Percentiles rank a stretch among this genome's conserved stretches.
These are phyloP conservation scores for Apiospora rasikravindrae DNA, from an alignment of 2,329 filamentous ascomycete species.

Conservation along the genomic window DNA sequence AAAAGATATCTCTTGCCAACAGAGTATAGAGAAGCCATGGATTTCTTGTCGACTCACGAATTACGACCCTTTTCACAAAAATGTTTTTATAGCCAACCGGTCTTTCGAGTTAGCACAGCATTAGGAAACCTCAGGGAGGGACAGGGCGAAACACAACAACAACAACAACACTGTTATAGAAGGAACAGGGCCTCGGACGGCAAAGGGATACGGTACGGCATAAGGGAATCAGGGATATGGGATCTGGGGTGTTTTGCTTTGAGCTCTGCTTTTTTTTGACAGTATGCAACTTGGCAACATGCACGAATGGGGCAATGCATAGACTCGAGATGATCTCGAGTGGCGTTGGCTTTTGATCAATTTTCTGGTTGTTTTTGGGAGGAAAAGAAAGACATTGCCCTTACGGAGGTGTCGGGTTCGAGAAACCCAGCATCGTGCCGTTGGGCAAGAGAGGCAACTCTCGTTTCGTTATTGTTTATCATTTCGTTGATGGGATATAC, in stretches of 20 bases:
- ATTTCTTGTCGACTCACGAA: not conserved
- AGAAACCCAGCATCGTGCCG: not conserved
- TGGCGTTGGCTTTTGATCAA: slow-evolving; percentile 4
- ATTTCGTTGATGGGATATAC: slow-evolving; percentile 20
- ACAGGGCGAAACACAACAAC: slow-evolving; percentile 1
- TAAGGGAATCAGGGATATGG: not conserved
- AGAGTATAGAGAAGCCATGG: not conserved
- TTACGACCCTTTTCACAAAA: slow-evolving; percentile 1
- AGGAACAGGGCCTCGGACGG: not conserved
- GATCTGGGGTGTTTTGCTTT: slow-evolving; percentile 9
- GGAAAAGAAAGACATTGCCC: slow-evolving; percentile 9
- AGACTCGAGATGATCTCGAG: slow-evolving; percentile 3
- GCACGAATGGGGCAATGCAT: slow-evolving; percentile 17
- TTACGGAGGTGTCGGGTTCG: not conserved
- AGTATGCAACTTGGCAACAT: slow-evolving; percentile 3
- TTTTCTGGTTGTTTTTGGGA: not conserved
- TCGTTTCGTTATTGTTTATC: slow-evolving; percentile 13
- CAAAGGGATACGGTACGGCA: slow-evolving; percentile 9
- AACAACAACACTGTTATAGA: slow-evolving; percentile 10
- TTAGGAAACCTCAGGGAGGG: slow-evolving; percentile 4
- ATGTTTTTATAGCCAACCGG: slow-evolving; percentile 5
- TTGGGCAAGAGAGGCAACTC: slow-evolving; percentile 21
- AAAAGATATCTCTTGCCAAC: not conserved
- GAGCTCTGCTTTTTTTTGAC: slow-evolving; percentile 12
- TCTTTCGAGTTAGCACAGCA: not conserved